These are phyloP conservation scores for Psilocybe sp. DNA, from an alignment of 768 basidiomycete genomes.

Conservation along the genomic window DNA sequence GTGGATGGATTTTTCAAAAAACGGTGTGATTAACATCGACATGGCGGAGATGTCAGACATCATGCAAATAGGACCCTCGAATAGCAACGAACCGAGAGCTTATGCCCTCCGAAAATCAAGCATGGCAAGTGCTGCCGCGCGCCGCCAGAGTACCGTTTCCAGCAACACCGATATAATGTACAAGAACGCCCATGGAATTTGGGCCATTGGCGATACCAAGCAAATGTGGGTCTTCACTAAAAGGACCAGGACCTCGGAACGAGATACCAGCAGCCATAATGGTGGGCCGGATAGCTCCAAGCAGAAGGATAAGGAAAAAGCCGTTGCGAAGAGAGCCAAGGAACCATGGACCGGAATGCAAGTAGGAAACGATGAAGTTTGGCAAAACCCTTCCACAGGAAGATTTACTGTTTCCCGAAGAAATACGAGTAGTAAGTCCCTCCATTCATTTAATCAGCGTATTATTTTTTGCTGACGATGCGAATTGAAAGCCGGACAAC, in stretches of 20 bases:
- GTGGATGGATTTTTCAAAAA: slow-evolving; percentile 13
- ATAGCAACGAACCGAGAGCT: slow-evolving; percentile 10
- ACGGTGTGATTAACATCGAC: slow-evolving; percentile 23
- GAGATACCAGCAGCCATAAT: slow-evolving; percentile 5
- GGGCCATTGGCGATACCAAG: slow-evolving; percentile 39
- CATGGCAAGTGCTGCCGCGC: slow-evolving; percentile 17
- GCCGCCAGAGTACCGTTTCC: slow-evolving; percentile 44
- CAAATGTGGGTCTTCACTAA: slow-evolving; percentile 59
- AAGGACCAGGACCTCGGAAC: slow-evolving; percentile 37
- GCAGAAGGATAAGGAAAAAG: slow-evolving; percentile 7
- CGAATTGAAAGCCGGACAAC: slow-evolving; percentile 36
- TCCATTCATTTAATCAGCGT: slow-evolving; percentile 1
- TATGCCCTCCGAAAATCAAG: slow-evolving; percentile 20
- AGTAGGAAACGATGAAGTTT: slow-evolving; percentile 57
- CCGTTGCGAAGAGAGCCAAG: slow-evolving; percentile 14
- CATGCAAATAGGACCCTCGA: slow-evolving; percentile 12
- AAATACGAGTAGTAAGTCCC: slow-evolving; percentile 35
- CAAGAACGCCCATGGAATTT: slow-evolving; percentile 36
- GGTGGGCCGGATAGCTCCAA: slow-evolving; percentile 7
- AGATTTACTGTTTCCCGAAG: slow-evolving; percentile 58
- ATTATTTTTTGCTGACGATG: not conserved
- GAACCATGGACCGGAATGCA: slow-evolving; percentile 46
- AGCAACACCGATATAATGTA: slow-evolving; percentile 41
- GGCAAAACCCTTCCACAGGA: slow-evolving; percentile 64
- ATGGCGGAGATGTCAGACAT: slow-evolving; percentile 25